phyloP scores from a whole-genome alignment of 192 early-diverging fungal species.

The Endogone sp. region DNA sequence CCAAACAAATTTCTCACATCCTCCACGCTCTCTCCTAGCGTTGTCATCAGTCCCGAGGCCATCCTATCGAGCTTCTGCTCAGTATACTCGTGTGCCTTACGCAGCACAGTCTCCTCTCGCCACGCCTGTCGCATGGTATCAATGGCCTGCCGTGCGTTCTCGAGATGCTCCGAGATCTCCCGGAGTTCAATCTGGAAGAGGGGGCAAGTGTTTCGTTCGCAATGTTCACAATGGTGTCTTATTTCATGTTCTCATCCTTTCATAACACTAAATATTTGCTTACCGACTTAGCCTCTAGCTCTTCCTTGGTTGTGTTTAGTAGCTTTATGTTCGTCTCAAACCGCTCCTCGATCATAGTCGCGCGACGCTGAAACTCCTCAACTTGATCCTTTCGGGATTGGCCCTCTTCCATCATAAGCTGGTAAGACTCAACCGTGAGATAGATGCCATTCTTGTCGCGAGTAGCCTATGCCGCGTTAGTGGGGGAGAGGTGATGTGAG shows the following conservation, averaged over 20 bases:
- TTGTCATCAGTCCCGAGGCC: too few relatives aligned
- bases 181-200: too few relatives aligned
- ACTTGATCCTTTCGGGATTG: conserved; percentile 39
- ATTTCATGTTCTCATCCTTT: conserved; percentile 1
- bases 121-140: too few relatives aligned
- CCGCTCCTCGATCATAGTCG: conserved; percentile 25
- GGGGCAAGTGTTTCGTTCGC: too few relatives aligned
- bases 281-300: conserved; percentile 22
- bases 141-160: too few relatives aligned
- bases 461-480: conserved; percentile 58
- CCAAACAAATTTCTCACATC: too few relatives aligned
- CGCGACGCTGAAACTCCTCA: conserved; percentile 29
- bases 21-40: too few relatives aligned
- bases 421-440: conserved; percentile 63
- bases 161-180: too few relatives aligned
- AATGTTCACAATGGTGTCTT: conserved; percentile 9
- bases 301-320: conserved; percentile 24
- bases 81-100: too few relatives aligned
- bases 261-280: neutral
- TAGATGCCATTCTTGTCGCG: conserved; percentile 85
- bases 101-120: too few relatives aligned
- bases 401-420: conserved; percentile 45
- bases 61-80: too few relatives aligned
- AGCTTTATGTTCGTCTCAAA: conserved; percentile 26
- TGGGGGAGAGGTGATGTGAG: neutral